Conservation (phyloP, 768 basidiomycete species). For the Termitomyces sp. region DNA sequence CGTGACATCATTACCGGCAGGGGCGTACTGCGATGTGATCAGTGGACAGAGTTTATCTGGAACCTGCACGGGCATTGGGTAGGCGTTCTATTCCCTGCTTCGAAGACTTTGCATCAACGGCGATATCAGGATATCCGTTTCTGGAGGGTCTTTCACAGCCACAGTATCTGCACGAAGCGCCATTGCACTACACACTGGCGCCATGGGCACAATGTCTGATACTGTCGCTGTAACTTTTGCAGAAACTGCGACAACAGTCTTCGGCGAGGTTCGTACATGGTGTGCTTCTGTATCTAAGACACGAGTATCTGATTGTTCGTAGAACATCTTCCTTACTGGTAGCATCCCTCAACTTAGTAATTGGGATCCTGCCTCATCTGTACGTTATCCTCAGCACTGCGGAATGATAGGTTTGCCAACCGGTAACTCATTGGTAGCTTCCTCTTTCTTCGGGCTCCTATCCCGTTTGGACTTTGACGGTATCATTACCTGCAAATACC, state of each 20-base stretch:
- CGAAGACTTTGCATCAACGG: neutral
- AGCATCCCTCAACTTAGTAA: constrained; percentile 48
- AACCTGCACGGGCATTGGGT: constrained; percentile 48
- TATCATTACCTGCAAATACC: constrained; percentile 43
- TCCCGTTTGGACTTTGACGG: constrained; percentile 48
- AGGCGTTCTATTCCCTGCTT: constrained; percentile 11
- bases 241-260: constrained; percentile 50
- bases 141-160: constrained; percentile 42
- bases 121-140: constrained; percentile 39
- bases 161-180: constrained; percentile 47
- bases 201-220: constrained; percentile 19
- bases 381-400: constrained; percentile 17
- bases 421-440: constrained; percentile 27
- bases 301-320: neutral
- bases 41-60: constrained; percentile 36
- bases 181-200: constrained; percentile 49
- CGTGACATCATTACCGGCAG: constrained; percentile 49
- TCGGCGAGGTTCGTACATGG: constrained; percentile 39
- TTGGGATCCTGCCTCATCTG: constrained; percentile 44
- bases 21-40: constrained; percentile 62
- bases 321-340: constrained; percentile 60
- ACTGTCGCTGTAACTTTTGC: constrained; percentile 41
- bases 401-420: neutral
- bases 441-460: constrained; percentile 46
- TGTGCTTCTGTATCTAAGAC: neutral